These are phyloP conservation scores for Lipomyces lipofer DNA, from an alignment of 805 yeast genomes.

Conservation along the genomic window DNA sequence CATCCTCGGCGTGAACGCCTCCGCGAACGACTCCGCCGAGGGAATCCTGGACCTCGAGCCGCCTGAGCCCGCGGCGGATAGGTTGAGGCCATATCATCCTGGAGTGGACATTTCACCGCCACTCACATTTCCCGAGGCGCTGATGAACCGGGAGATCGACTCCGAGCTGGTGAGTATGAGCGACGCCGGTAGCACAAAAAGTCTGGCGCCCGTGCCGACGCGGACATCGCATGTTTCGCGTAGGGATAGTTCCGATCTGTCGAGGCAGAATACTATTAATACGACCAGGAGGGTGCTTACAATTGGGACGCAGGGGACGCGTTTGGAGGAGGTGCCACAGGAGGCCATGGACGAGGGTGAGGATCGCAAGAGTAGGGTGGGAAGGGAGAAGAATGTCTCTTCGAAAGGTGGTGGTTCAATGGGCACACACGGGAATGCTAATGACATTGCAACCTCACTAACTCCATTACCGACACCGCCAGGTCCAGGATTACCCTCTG, in stretches of 20 bases:
- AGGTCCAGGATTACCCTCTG: background rate
- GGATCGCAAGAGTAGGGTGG: background rate
- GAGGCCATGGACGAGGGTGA: background rate
- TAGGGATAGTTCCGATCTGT: slow-evolving; percentile 3
- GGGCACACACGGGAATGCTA: background rate
- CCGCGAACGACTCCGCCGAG: background rate
- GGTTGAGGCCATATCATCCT: background rate
- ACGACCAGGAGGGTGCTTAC: slow-evolving; percentile 5
- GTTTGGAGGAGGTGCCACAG: background rate
- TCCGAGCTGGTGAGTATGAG: slow-evolving; percentile 12
- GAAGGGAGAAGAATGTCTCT: too few species aligned
- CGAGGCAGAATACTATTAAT: slow-evolving; percentile 4
- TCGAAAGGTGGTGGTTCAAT: background rate
- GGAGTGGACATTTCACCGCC: background rate
- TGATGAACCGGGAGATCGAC: slow-evolving; percentile 10
- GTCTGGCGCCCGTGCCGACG: slow-evolving; percentile 2
- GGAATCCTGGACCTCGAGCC: background rate
- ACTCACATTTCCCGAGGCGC: slow-evolving; percentile 2
- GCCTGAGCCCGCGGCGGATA: background rate
- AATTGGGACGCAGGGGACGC: background rate
- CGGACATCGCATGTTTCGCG: background rate
- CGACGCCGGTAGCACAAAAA: background rate
- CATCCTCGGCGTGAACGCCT: background rate
- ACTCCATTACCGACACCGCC: too few species aligned
- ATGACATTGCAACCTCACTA: background rate